phyloP scores from a whole-genome alignment of 495 filamentous ascomycete species.

The Evansstolkia leycettana region DNA sequence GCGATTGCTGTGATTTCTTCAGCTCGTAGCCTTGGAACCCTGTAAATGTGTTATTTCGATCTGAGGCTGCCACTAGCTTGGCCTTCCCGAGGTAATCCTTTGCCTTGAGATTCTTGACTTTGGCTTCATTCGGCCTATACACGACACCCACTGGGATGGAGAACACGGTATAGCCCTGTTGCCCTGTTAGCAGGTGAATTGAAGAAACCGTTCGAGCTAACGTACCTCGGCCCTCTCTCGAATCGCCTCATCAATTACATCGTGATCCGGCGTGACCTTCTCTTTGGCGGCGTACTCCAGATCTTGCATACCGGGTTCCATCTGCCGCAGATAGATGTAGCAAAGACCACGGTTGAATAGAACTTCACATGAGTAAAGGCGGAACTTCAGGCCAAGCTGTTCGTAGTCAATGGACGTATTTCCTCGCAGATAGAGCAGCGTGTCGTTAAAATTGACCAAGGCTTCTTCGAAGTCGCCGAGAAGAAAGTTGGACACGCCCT shows the following conservation, averaged over 20 bases:
- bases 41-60: slow-evolving; percentile 41
- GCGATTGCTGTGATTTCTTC: slow-evolving; percentile 41
- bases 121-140: slow-evolving; percentile 92
- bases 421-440: slow-evolving; percentile 83
- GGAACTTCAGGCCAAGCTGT: slow-evolving; percentile 90
- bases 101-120: slow-evolving; percentile 93
- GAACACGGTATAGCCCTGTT: slow-evolving; percentile 94
- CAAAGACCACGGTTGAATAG: slow-evolving; percentile 96
- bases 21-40: slow-evolving; percentile 26
- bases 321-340: slow-evolving; percentile 92
- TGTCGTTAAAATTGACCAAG: slow-evolving; percentile 97
- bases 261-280: slow-evolving; percentile 88
- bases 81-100: slow-evolving; percentile 97
- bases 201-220: neutral
- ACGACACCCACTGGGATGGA: slow-evolving; percentile 93
- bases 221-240: slow-evolving; percentile 76
- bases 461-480: slow-evolving; percentile 96
- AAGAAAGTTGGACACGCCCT: slow-evolving; percentile 96
- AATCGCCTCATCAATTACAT: slow-evolving; percentile 97
- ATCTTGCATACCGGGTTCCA: slow-evolving; percentile 82
- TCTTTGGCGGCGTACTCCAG: slow-evolving; percentile 87
- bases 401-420: slow-evolving; percentile 98
- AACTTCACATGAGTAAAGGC: slow-evolving; percentile 93
- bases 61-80: slow-evolving; percentile 82
- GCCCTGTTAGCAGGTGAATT: slow-evolving; percentile 3